Base-by-base conservation (phyloP, 1,284 basidiomycete species). In the Apiotrichum domesticum region DNA sequence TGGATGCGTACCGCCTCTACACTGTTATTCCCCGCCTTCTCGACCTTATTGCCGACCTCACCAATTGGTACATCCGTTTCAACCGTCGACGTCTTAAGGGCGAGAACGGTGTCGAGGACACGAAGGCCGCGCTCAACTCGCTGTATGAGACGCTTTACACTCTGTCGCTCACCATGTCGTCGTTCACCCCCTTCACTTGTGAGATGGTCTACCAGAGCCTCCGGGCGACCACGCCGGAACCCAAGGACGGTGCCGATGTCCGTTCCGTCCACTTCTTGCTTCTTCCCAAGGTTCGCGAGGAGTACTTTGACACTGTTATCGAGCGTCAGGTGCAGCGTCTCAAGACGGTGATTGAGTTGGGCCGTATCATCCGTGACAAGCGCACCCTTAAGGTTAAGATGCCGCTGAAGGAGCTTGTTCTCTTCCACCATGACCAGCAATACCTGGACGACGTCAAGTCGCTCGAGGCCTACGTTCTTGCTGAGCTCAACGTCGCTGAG, bases 41-140 rank as follows among this genome's bases (percentile, higher is more conserved):
- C 56, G 88, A 90, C 63, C 85, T 98, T 60, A 84, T 99, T 47
- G 91, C 96, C 66, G 96, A 98, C 77, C 81, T 98, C 58, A 99
- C 96, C 48, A 99, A 99, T 76, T 98, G 95, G 94, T 98, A 99
- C 79, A 98, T 98, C 70, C 92, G 96, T 54, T 98, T 98, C 82
- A 99, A 98, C 79, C 86, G 96, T 56, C 87, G 87, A 64, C 84
- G 96, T 35, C 80, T 99, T 58, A 99, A 99, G 82, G 96, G 96
- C 48, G 90, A 96, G 75, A 88, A 91, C 69, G 90, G 95, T 5
- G 80, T 83, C 57, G 87, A 93, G 67, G 95, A 98, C 71, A 95
- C 94, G 8, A 73, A 87, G 14, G 80, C 86, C 10, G 96, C 95
- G 10, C 81, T 99, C 69, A 97, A 98, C 77, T 96, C 95, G 15